Conservation (phyloP, 108 stramenopile genomes). For the Skeletonema grethae region DNA sequence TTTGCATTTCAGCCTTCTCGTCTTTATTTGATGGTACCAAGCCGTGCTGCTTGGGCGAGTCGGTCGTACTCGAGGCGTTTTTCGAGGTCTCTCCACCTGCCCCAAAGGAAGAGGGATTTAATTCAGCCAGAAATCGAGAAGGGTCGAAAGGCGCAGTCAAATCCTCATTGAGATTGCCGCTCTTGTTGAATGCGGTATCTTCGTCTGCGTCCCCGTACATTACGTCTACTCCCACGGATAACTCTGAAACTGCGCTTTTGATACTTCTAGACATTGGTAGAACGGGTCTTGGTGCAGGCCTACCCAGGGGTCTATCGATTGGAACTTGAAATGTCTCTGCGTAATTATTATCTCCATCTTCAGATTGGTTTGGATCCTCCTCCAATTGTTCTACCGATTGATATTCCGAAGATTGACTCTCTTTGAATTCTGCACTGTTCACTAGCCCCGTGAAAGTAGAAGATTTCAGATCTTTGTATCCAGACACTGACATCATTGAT, state of each 20-base stretch:
- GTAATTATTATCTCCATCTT: not conserved
- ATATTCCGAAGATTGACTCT: not conserved
- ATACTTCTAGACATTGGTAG: not conserved
- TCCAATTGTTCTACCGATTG: not conserved
- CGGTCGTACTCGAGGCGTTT: not conserved
- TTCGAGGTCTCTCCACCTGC: not conserved
- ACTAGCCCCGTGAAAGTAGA: not conserved
- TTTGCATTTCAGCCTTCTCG: not conserved
- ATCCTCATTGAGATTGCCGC: not conserved
- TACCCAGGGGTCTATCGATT: not conserved
- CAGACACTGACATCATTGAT: conserved; percentile 1
- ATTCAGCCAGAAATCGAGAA: not conserved
- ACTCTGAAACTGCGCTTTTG: conserved; percentile 36
- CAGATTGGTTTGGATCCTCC: not conserved
- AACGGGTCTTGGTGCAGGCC: not conserved
- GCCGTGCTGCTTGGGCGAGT: not conserved
- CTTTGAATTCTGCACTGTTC: not conserved
- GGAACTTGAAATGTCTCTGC: not conserved
- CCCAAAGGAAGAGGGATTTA: not conserved
- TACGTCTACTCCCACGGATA: conserved; percentile 39
- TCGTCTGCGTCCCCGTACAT: conserved; percentile 26
- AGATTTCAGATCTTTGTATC: not conserved
- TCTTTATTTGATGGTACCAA: not conserved
- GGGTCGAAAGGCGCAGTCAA: conserved; percentile 20
- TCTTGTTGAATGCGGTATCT: not conserved